These are phyloP conservation scores for Fraxinus pennsylvanica DNA, from an alignment of 257 asterid genomes.

Conservation along the genomic window DNA sequence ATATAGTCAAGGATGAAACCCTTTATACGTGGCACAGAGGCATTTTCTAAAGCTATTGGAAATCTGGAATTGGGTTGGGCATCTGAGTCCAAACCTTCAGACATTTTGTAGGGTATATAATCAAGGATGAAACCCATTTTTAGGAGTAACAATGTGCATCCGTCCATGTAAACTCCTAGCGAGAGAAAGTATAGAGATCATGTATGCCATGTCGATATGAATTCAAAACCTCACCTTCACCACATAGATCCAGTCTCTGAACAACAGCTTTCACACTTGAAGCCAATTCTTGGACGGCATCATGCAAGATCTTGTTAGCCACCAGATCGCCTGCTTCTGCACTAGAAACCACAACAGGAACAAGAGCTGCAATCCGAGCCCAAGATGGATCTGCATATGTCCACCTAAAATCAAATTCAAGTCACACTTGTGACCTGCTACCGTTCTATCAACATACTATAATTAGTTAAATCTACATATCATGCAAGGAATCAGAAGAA, in stretches of 20 bases:
- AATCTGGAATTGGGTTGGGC: not conserved
- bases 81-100: not conserved
- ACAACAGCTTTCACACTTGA: conserved; percentile 85
- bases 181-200: conserved; percentile 4
- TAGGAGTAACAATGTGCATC: not conserved
- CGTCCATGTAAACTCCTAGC: not conserved
- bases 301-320: conserved; percentile 56
- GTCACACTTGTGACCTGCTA: conserved; percentile 8
- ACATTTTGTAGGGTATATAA: not conserved
- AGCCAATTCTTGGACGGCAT: conserved; percentile 70
- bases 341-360: conserved; percentile 66
- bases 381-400: conserved; percentile 79
- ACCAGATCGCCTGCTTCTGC: conserved; percentile 73
- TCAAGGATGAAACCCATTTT: too few species aligned
- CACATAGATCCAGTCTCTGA: conserved; percentile 61
- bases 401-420: conserved; percentile 59
- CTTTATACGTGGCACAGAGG: not conserved
- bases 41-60: not conserved
- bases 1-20: not conserved
- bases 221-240: conserved; percentile 53
- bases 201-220: not conserved
- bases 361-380: conserved; percentile 77
- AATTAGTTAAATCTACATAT: not conserved
- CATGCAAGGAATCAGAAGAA: conserved; percentile 6
- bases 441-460: not conserved